A percentile compares a stretch with the other conserved stretches of the same genome.
These are phyloP conservation scores for Hemisphaericaspora xylanilytica DNA, from an alignment of 1,139 yeast species.

Conservation along the genomic window DNA sequence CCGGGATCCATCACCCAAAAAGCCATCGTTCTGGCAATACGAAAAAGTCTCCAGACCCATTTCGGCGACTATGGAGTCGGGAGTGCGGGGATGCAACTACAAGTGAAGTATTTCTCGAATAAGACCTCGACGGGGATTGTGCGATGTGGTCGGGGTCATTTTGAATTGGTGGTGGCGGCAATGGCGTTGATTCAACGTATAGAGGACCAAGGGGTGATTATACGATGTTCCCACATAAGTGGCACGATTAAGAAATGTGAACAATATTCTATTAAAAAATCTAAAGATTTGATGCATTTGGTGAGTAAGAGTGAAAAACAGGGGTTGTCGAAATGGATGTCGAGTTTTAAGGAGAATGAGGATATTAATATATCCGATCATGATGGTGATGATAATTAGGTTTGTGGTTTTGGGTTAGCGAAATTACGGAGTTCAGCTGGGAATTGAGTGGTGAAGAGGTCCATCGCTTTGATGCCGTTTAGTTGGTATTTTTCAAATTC, in stretches of 20 bases:
- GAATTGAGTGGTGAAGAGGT: constrained; percentile 10
- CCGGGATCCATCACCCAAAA: constrained; percentile 44
- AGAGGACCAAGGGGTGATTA: constrained; percentile 51
- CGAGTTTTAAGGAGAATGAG: constrained; percentile 4
- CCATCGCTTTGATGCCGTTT: constrained; percentile 11
- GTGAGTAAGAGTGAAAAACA: constrained; percentile 11
- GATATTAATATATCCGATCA: constrained; percentile 3
- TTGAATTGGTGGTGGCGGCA: constrained; percentile 65
- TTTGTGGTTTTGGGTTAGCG: neutral
- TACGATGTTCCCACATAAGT: constrained; percentile 68
- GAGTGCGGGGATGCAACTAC: constrained; percentile 55
- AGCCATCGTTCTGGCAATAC: constrained; percentile 51
- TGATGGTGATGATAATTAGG: constrained; percentile 8
- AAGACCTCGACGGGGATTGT: constrained; percentile 83
- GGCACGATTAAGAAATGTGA: constrained; percentile 91
- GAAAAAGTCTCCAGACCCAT: constrained; percentile 51
- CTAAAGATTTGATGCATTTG: constrained; percentile 31
- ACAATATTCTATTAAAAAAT: constrained; percentile 54
- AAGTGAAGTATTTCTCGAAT: constrained; percentile 76
- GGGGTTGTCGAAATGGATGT: constrained; percentile 6
- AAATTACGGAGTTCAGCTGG: neutral
- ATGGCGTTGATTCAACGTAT: constrained; percentile 59
- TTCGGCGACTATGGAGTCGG: constrained; percentile 85
- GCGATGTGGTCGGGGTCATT: constrained; percentile 68
- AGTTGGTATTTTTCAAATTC: constrained; percentile 15